Evolutionary conservation across 257 asterid genomes (phyloP), one percentile per base, ranked within the genome.

Genomic region (Parsonsia alboflavescens): DNA sequence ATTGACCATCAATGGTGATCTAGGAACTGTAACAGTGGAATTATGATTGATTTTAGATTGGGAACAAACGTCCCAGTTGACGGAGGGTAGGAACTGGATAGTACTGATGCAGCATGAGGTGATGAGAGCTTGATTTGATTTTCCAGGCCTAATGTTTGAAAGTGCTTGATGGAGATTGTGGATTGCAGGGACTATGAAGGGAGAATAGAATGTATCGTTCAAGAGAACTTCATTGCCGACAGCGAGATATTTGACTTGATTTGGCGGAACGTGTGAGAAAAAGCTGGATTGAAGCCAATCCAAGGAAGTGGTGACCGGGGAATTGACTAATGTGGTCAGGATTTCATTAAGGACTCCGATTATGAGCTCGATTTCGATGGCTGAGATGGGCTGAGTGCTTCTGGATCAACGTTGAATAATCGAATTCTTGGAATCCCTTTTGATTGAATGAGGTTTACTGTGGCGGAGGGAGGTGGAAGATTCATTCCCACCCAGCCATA

Each of bases 291-390:
- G 78, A 68, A 91, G 89, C 97, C 96, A 91, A 45, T 81, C 71
- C 2, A 81, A 1, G 19, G 93, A 80, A 62, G 80, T 76, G 73
- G 79, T 57, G 21, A 78, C 36, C 5, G 81, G 72, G 71, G 83
- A 90, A 67, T 84, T 86, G 39, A 90, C 90, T 11, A 91, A 80
- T 3, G 84, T 76, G 1, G 97, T 88, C 61, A 91, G 96, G 79
- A 89, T 77, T 76, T 88, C 96, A 24, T 91, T 87, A 1, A 93
- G 96, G 12, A 91, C 88, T 12, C 97, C 97, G 16, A 91, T 80
- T 76, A 78, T 77, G 65, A 91, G 96, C 63, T 87, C 79, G 54
- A 88, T 80, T 26, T 83, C 89, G 19, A 88, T 78, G 11, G 87
- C 91, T 13, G 72, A 78, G 70, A 91, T 28, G 96, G 91, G 7